phyloP scores from a whole-genome alignment of 257 asterid species.

The Mentha longifolia region DNA sequence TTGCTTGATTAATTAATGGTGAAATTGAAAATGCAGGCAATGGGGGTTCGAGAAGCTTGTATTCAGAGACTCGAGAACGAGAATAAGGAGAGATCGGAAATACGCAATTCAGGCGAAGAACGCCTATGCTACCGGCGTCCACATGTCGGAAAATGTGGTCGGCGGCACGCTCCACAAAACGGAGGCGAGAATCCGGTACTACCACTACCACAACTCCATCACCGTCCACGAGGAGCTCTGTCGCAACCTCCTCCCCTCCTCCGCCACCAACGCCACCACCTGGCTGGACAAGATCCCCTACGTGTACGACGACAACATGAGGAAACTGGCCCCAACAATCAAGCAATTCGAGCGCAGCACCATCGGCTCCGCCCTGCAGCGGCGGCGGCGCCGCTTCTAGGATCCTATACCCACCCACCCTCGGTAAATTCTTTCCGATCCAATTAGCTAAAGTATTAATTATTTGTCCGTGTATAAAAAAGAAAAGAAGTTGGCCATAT shows the following conservation, averaged over 20 bases:
- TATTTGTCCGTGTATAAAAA: conserved; percentile 39
- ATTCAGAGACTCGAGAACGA: conserved; percentile 52
- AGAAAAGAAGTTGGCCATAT: background rate
- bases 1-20: background rate
- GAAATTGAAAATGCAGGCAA: conserved; percentile 40
- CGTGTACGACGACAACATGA: conserved; percentile 61
- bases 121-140: conserved; percentile 61
- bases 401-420: background rate
- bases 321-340: conserved; percentile 48
- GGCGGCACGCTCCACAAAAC: conserved; percentile 53
- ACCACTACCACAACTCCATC: conserved; percentile 67
- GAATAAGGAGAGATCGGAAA: conserved; percentile 59
- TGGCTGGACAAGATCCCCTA: conserved; percentile 63
- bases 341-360: conserved; percentile 57
- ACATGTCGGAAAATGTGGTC: conserved; percentile 60
- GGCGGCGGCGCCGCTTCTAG: background rate
- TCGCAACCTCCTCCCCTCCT: conserved; percentile 45
- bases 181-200: conserved; percentile 47
- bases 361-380: conserved; percentile 40
- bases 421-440: conserved; percentile 14
- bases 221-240: conserved; percentile 66
- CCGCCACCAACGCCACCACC: conserved; percentile 50
- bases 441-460: background rate
- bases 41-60: conserved; percentile 69
- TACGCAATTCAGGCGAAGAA: conserved; percentile 62